Evolutionary conservation across 148 eudicot species (phyloP), one percentile per base, ranked within the genome.

Genomic region (Nyssa sinensis): DNA sequence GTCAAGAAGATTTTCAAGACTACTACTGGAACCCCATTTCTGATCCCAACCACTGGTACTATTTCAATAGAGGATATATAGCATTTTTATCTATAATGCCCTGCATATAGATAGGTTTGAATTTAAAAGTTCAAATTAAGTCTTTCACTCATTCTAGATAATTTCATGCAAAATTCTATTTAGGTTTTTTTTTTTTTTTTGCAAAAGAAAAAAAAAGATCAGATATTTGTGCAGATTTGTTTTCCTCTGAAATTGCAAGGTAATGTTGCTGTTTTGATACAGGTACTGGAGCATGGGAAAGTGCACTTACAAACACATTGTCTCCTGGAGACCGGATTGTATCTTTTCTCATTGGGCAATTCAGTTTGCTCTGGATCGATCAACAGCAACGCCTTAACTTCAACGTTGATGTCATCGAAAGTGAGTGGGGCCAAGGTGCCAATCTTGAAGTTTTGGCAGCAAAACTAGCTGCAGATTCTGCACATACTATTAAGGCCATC

Each of bases 251-350:
- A 23, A 49, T 63, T 59, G 29, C 11, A 35, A 33, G 9, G 16
- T 62, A 44, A 16, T 44, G 32, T 16, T 25, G 33, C 3, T 64
- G 47, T 29, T 64, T 62, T 74, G 64, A 30, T 72, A 5, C 76
- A 94, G 99, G 99, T 63, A 95, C 99, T 78, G 99, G 99, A 75
- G 99, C 99, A 69, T 95, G 98, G 99, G 99, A 95, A 81, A 95
- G 99, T 88, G 98, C 99, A 37, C 90, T 95, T 44, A 95, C 99
- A 27, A 95, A 95, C 89, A 95, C 99, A 2, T 67, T 95, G 28
- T 95, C 99, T 19, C 99, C 99, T 69, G 97, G 98, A 33, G 99
- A 95, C 74, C 77, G 87, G 69, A 91, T 71, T 37, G 80, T 95
- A 32, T 90, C 98, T 11, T 95, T 95, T 82, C 88, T 93, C 66